These are phyloP conservation scores for Kwoniella europaea DNA, from an alignment of 768 basidiomycete genomes.

Conservation along the genomic window DNA sequence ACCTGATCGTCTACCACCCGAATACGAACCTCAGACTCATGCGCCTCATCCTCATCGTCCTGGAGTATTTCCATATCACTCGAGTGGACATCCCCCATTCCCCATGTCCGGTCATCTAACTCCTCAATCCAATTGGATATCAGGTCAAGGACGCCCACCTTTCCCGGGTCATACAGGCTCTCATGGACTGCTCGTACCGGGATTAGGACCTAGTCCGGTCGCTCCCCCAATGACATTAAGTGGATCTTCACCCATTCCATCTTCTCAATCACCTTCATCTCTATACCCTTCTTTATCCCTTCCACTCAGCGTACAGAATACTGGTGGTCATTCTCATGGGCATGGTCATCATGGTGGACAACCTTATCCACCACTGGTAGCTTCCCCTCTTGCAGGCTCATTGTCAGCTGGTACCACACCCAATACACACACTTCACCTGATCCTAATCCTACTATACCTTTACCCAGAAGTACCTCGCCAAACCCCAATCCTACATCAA, in stretches of 20 bases:
- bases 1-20: slow-evolving; percentile 77
- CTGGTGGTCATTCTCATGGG: slow-evolving; percentile 20
- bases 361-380: slow-evolving; percentile 22
- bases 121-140: slow-evolving; percentile 25
- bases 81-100: slow-evolving; percentile 23
- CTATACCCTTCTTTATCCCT: slow-evolving; percentile 26
- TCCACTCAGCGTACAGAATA: slow-evolving; percentile 36
- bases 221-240: slow-evolving; percentile 20
- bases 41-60: slow-evolving; percentile 18
- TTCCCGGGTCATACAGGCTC: slow-evolving; percentile 27
- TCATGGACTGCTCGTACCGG: slow-evolving; percentile 27
- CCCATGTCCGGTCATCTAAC: slow-evolving; percentile 30
- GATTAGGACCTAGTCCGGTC: slow-evolving; percentile 15
- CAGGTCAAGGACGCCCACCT: slow-evolving; percentile 21
- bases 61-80: slow-evolving; percentile 28
- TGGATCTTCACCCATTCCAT: slow-evolving; percentile 29
- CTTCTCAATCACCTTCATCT: slow-evolving; percentile 19
- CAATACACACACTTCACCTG: slow-evolving; percentile 15
- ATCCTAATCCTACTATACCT: background rate
- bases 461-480: slow-evolving; percentile 12
- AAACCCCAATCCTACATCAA: background rate
- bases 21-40: slow-evolving; percentile 62
- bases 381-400: slow-evolving; percentile 49
- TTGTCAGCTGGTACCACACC: slow-evolving; percentile 25
- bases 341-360: background rate